Evolutionary conservation across 768 basidiomycete genomes (phyloP), one percentile per base, ranked within the genome.

Genomic region (Ephemerocybe angulata): DNA sequence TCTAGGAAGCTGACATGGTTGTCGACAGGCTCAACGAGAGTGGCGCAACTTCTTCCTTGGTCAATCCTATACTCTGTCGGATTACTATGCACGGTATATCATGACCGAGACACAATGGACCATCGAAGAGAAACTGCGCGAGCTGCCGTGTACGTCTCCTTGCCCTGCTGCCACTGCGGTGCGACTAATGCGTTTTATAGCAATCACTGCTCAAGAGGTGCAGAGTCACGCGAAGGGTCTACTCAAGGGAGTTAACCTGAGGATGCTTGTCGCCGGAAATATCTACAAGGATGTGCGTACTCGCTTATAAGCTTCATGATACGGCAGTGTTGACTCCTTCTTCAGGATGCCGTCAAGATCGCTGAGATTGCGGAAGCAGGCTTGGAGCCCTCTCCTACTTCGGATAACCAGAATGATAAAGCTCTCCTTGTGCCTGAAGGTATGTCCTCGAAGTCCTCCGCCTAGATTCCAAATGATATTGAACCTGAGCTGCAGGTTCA

Each of bases 41-140:
- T 92, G 87, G 82, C 80, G 86, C 58, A 99, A 98, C 69, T 92
- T 93, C 70, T 85, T 84, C 71, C 79, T 98, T 54, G 84, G 83
- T 6, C 88, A 93, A 69, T 88, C 92, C 1, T 92, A 90, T 69
- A 74, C 79, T 7, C 75, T 94, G 22, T 87, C 90, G 7, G 85
- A 89, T 60, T 88, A 89, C 64, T 93, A 85, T 64, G 76, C 76
- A 7, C 80, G 82, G 17, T 86, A 93, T 67, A 66, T 90, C 10
- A 71, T 93, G 50, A 77, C 88, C 2, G 82, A 90, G 52, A 74
- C 77, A 44, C 80, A 86, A 44, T 96, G 89, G 83, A 87, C 86
- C 2, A 67, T 89, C 17, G 78, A 86, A 38, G 93, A 98, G 62
- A 85, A 85, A 54, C 70, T 98, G 29, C 73, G 75, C 15, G 87